Evolutionary conservation across 331 rosid genomes (phyloP).

Genomic region (Pyrus hybrid): DNA sequence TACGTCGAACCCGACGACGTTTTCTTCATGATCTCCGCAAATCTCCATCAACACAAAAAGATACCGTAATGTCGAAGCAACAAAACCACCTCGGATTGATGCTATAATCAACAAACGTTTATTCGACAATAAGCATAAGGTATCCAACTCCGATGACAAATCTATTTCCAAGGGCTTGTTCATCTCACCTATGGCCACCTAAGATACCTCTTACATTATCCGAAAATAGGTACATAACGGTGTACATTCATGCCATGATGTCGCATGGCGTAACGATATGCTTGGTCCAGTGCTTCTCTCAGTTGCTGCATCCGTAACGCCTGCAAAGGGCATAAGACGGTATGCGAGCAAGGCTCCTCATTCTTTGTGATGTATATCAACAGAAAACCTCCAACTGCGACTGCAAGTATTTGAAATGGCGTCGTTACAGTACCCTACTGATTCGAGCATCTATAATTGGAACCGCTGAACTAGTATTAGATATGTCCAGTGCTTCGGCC

Average conservation of each 20-base stretch:
- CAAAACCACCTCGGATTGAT: too few species aligned
- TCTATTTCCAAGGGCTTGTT: not conserved
- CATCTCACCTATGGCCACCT: not conserved
- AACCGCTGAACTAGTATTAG: constrained; percentile 30
- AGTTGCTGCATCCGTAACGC: not conserved
- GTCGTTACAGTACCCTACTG: constrained; percentile 47
- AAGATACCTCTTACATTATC: not conserved
- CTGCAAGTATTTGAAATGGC: not conserved
- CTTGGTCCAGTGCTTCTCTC: not conserved
- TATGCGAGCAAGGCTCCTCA: not conserved
- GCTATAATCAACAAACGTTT: too few species aligned
- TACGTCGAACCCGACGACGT: not conserved
- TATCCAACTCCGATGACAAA: not conserved
- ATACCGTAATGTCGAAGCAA: too few species aligned
- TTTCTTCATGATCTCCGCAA: not conserved
- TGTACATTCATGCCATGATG: not conserved
- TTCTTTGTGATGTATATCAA: not conserved
- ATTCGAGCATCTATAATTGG: constrained; percentile 63
- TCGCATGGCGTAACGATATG: not conserved
- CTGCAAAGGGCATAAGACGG: not conserved
- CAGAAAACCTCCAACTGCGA: not conserved
- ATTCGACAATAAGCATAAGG: too few species aligned
- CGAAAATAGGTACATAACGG: not conserved
- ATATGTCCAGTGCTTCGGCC: constrained; percentile 56
- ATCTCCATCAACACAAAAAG: too few species aligned